Percentiles rank a stretch among this genome's conserved stretches.
Evolutionary conservation across 139 green algal species (phyloP).

Genomic region (Chlorella sp.): DNA sequence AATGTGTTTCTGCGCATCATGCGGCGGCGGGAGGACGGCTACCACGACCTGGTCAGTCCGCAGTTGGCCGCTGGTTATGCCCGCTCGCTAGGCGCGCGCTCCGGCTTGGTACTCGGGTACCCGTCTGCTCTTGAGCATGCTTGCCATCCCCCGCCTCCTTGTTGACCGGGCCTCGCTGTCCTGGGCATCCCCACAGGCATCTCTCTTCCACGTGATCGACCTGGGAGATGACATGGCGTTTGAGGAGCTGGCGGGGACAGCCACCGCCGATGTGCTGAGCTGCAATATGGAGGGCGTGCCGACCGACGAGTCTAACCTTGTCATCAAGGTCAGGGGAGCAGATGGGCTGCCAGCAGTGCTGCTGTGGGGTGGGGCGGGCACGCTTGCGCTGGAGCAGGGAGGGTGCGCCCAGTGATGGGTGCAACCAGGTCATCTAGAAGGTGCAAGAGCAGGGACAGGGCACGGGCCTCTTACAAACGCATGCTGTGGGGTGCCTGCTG

Average conservation of each 20-base stretch:
- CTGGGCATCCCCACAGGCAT: slow-evolving; percentile 58
- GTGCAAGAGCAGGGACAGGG: too few species aligned
- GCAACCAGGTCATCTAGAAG: too few species aligned
- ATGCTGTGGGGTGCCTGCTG: too few species aligned
- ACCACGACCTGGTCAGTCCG: slow-evolving; percentile 95
- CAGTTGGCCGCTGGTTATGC: too few species aligned
- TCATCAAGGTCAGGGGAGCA: slow-evolving; percentile 79
- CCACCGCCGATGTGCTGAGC: slow-evolving; percentile 74
- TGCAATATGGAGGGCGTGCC: slow-evolving; percentile 90
- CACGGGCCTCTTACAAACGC: too few species aligned
- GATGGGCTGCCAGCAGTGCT: background rate
- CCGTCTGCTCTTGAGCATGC: too few species aligned
- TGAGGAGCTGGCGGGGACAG: slow-evolving; percentile 46
- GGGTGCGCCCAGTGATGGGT: too few species aligned
- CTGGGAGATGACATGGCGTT: slow-evolving; percentile 94
- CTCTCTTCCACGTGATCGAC: slow-evolving; percentile 98
- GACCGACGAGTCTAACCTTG: slow-evolving; percentile 93
- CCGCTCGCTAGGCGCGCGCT: too few species aligned
- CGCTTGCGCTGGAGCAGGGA: background rate
- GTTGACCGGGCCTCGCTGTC: too few species aligned
- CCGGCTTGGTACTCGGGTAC: too few species aligned
- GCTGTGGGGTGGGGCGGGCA: background rate
- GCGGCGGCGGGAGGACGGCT: slow-evolving; percentile 91
- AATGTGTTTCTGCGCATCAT: slow-evolving; percentile 97
- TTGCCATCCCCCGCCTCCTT: too few species aligned